Evolutionary conservation across 306 rosid genomes (phyloP).

Genomic region (Vigna trinervia): DNA sequence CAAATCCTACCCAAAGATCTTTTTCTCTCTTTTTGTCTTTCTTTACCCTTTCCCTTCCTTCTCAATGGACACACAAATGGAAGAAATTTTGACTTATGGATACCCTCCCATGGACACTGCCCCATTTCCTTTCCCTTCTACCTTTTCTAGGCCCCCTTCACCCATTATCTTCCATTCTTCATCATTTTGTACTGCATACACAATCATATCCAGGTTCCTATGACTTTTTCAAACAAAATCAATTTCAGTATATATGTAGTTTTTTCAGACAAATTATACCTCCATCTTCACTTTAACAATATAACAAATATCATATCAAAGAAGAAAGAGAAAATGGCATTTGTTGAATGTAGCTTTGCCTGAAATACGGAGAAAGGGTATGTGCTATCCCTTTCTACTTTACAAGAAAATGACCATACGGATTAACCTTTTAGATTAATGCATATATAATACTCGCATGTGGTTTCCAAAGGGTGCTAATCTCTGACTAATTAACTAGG

Average conservation of each 20-base stretch:
- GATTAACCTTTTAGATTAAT: slow-evolving; percentile 21
- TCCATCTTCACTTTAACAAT: too few relatives aligned
- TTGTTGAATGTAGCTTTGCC: slow-evolving; percentile 42
- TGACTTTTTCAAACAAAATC: neutral
- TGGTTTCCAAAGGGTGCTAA: slow-evolving; percentile 26
- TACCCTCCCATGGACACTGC: slow-evolving; percentile 35
- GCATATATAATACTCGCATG: slow-evolving; percentile 29
- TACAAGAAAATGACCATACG: slow-evolving; percentile 49
- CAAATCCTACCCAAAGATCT: slow-evolving; percentile 46
- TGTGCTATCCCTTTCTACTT: slow-evolving; percentile 49
- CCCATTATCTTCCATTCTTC: slow-evolving; percentile 23
- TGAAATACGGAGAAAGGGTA: slow-evolving; percentile 40
- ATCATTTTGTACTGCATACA: neutral
- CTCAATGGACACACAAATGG: slow-evolving; percentile 4
- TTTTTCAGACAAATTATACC: too few relatives aligned
- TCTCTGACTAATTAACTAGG: neutral
- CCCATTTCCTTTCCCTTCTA: slow-evolving; percentile 21
- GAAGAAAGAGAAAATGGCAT: neutral
- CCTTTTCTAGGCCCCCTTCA: slow-evolving; percentile 35
- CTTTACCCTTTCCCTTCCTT: slow-evolving; percentile 23
- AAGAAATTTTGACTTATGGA: slow-evolving; percentile 46
- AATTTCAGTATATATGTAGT: too few relatives aligned
- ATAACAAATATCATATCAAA: too few relatives aligned
- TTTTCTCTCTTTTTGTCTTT: slow-evolving; percentile 38
- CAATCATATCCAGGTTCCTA: neutral